phyloP scores from a whole-genome alignment of 768 basidiomycete species.

The Multifurca ochricompacta region DNA sequence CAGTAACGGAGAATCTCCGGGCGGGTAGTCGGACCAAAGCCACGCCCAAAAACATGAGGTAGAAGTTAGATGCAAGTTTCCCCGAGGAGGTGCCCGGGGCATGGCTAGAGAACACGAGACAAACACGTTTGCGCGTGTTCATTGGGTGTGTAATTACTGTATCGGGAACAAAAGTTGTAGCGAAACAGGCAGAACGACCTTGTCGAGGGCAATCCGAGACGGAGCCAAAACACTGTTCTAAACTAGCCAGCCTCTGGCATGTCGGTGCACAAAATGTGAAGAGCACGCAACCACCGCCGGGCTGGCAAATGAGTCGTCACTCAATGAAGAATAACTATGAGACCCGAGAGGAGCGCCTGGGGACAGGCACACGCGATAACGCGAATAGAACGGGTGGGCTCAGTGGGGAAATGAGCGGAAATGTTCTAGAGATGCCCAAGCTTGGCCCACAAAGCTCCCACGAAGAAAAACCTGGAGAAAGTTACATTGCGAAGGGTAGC shows the following conservation, averaged over 20 bases:
- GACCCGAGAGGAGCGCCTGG: not conserved
- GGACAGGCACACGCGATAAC: slow-evolving; percentile 10
- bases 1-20: slow-evolving; percentile 19
- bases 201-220: slow-evolving; percentile 1
- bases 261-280: slow-evolving; percentile 7
- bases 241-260: slow-evolving; percentile 2
- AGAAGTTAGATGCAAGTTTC: slow-evolving; percentile 2
- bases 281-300: slow-evolving; percentile 7
- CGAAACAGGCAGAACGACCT: slow-evolving; percentile 5
- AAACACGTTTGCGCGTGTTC: slow-evolving; percentile 6
- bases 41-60: slow-evolving; percentile 20
- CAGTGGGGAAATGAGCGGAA: slow-evolving; percentile 12
- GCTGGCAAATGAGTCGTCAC: slow-evolving; percentile 2
- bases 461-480: slow-evolving; percentile 7
- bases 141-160: slow-evolving; percentile 11
- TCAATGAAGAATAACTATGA: not conserved
- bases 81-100: slow-evolving; percentile 5
- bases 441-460: slow-evolving; percentile 11
- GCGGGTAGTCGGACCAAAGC: slow-evolving; percentile 3
- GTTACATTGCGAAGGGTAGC: slow-evolving; percentile 26
- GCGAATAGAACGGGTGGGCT: slow-evolving; percentile 9
- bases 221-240: slow-evolving; percentile 5
- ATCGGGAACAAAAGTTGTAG: slow-evolving; percentile 13
- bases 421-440: slow-evolving; percentile 7
- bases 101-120: slow-evolving; percentile 13